A percentile compares a stretch with the other conserved stretches of the same genome.
Conservation (phyloP, 345 rosid genomes). For the Corchorus capsularis region DNA sequence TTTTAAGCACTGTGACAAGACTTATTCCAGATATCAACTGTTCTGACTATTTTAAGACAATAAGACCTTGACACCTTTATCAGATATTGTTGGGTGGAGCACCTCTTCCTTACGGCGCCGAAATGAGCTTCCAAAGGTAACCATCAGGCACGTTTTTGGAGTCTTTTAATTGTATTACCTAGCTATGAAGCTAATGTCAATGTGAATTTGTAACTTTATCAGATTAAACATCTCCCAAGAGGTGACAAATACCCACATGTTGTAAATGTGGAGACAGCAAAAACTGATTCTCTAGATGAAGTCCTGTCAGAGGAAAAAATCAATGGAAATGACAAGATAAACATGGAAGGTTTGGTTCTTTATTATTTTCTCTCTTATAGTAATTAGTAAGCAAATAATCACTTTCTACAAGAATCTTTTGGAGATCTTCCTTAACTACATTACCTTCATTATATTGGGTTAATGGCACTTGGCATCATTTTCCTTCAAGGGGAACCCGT, state of each 20-base stretch:
- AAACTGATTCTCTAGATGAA: constrained; percentile 33
- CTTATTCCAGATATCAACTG: background rate
- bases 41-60: constrained; percentile 19
- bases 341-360: constrained; percentile 67
- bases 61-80: constrained; percentile 47
- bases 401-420: background rate
- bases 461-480: constrained; percentile 5
- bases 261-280: constrained; percentile 43
- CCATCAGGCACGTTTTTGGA: background rate
- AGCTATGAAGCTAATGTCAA: constrained; percentile 13
- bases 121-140: constrained; percentile 78
- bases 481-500: background rate
- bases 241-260: constrained; percentile 63
- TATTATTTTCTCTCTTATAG: constrained; percentile 16
- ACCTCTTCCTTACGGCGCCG: constrained; percentile 73
- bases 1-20: background rate
- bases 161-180: constrained; percentile 3
- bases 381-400: background rate
- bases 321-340: constrained; percentile 33
- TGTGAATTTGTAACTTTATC: constrained; percentile 24
- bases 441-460: constrained; percentile 3
- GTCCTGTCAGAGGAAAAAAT: constrained; percentile 27
- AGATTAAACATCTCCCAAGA: constrained; percentile 49
- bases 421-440: constrained; percentile 14
- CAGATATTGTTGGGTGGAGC: constrained; percentile 92